Base-by-base conservation (phyloP, 495 filamentous ascomycete genomes). In the Neurospora intermedia region DNA sequence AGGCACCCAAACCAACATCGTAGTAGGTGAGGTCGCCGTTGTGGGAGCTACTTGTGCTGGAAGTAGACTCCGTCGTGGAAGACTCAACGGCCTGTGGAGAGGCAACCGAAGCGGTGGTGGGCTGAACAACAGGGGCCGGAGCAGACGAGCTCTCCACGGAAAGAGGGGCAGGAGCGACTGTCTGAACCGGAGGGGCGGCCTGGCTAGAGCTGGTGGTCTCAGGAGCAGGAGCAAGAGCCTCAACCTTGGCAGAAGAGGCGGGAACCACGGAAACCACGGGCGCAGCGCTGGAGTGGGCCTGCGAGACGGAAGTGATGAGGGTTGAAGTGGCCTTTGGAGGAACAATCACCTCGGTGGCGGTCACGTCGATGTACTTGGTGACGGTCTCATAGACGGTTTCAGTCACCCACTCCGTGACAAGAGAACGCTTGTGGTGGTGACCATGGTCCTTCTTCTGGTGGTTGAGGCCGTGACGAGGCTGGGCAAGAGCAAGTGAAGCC, bases 21-120 rank as follows among this genome's bases (percentile, higher is more conserved):
- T 82, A 87, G 78, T 85, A 86, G 42, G 85, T 86, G 72, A 86
- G 79, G 18, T 86, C 81, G 66, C 84, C 84, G 10, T 66, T 73
- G 77, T 79, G 80, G 38, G 73, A 54, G 45, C 72, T 7, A 72
- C 23, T 45, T 4, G 76, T 70, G 43, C 74, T 73, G 69, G 54
- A 31, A 66, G 15, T 8, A 66, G 54, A 66, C 27, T 66, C 54
- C 7, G 27, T 66, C 54, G 35, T 66, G 6, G 27, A 27, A 38
- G 54, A 54, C 76, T 72, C 62, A 35, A 76, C 76, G 62, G 73
- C 75, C 72, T 27, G 74, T 54, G 13, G 77, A 69, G 45, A 78
- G 73, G 69, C 76, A 45, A 59, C 73, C 43, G 35, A 46, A 18
- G 43, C 46, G 69, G 70, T n/a, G 35, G 74, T 54, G 38, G 70